Percentiles rank a stretch among this genome's conserved stretches.
These are phyloP conservation scores for Tagetes erecta DNA, from an alignment of 129 eudicot species.

Conservation along the genomic window DNA sequence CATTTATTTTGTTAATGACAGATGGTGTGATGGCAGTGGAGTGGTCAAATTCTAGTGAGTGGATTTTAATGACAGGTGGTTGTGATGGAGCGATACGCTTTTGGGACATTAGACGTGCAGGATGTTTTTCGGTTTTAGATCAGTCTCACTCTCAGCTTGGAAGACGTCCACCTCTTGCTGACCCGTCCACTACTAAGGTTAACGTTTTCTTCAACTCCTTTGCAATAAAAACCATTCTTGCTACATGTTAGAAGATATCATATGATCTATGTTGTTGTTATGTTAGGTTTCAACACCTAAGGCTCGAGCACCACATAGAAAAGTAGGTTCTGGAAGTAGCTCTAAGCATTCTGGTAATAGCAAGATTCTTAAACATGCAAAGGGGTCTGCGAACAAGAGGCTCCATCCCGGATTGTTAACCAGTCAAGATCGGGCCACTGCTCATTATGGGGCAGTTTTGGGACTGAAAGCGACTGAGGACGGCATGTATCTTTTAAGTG, in stretches of 20 bases:
- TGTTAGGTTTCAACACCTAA: slow-evolving; percentile 55
- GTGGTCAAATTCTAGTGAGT: slow-evolving; percentile 96
- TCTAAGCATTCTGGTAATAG: slow-evolving; percentile 49
- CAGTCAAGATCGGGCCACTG: slow-evolving; percentile 88
- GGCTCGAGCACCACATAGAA: slow-evolving; percentile 55
- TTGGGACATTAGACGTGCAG: slow-evolving; percentile 98
- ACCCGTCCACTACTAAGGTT: slow-evolving; percentile 60
- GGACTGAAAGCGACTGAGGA: slow-evolving; percentile 81
- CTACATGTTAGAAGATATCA: slow-evolving; percentile 19
- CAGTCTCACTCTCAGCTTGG: slow-evolving; percentile 95
- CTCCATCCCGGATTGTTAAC: slow-evolving; percentile 93
- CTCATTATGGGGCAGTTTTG: slow-evolving; percentile 88
- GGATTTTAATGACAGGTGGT: slow-evolving; percentile 94
- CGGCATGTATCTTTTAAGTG: slow-evolving; percentile 95
- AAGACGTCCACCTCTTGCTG: slow-evolving; percentile 73
- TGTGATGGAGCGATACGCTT: slow-evolving; percentile 99
- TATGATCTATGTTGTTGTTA: slow-evolving; percentile 28
- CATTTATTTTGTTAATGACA: slow-evolving; percentile 35
- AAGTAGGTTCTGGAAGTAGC: slow-evolving; percentile 51
- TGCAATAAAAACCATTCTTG: slow-evolving; percentile 7
- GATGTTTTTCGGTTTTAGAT: slow-evolving; percentile 86
- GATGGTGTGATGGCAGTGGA: slow-evolving; percentile 97
- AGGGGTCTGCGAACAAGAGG: slow-evolving; percentile 70
- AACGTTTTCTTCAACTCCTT: background rate
- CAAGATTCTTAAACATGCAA: slow-evolving; percentile 48